Conservation (phyloP, 805 yeast species). For the Lipomyces japonicus region DNA sequence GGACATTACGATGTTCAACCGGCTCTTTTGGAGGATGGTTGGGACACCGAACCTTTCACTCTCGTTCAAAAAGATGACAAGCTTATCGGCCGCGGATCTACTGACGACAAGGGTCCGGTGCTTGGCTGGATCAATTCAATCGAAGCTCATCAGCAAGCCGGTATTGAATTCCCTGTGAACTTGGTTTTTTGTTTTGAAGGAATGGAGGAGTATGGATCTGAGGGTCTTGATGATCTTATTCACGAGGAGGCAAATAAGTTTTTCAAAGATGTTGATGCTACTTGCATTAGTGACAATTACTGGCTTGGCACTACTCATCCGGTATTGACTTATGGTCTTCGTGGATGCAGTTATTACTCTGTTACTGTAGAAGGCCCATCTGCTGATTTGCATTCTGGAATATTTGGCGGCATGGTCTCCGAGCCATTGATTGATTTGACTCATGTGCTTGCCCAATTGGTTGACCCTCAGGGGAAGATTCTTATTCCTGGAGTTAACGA, state of each 20-base stretch:
- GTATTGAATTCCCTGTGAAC: conserved; percentile 89
- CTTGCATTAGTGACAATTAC: conserved; percentile 93
- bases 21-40: conserved; percentile 86
- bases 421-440: conserved; percentile 96
- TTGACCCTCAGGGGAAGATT: conserved; percentile 77
- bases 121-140: conserved; percentile 93
- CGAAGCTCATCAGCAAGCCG: conserved; percentile 83
- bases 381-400: conserved; percentile 96
- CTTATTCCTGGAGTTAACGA: conserved; percentile 83
- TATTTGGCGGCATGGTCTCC: conserved; percentile 94
- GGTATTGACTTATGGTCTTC: conserved; percentile 91
- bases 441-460: conserved; percentile 71
- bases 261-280: conserved; percentile 88
- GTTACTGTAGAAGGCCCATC: conserved; percentile 81
- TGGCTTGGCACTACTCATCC: conserved; percentile 98
- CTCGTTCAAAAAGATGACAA: conserved; percentile 65
- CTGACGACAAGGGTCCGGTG: conserved; percentile 98
- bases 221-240: conserved; percentile 83
- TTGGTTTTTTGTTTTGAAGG: conserved; percentile 93
- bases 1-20: conserved; percentile 99
- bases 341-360: conserved; percentile 95
- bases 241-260: conserved; percentile 71
- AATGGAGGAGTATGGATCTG: conserved; percentile 97
- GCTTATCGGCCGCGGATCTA: conserved; percentile 86
- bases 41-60: conserved; percentile 89